Evolutionary conservation across 805 yeast genomes (phyloP).

Genomic region (Candida ipomoeae): DNA sequence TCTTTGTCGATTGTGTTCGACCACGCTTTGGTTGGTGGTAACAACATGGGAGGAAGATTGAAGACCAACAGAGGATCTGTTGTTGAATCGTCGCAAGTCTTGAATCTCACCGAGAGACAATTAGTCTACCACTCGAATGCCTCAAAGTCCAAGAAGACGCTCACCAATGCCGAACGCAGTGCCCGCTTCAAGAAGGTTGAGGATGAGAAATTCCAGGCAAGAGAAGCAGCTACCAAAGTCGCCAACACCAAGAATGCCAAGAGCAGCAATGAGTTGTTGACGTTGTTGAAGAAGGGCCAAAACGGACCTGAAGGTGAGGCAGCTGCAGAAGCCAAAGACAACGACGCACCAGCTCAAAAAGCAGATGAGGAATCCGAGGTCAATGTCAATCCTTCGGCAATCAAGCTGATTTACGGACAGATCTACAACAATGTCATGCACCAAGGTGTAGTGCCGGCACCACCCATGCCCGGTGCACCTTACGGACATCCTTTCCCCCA

Average conservation of each 20-base stretch:
- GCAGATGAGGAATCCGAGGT: slow-evolving; percentile 15
- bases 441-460: slow-evolving; percentile 25
- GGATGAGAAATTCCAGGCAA: slow-evolving; percentile 1
- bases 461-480: slow-evolving; percentile 7
- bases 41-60: slow-evolving; percentile 72
- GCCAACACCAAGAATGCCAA: slow-evolving; percentile 19
- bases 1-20: slow-evolving; percentile 82
- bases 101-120: slow-evolving; percentile 74
- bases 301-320: slow-evolving; percentile 14
- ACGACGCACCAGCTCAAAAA: neutral
- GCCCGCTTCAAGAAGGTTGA: slow-evolving; percentile 10
- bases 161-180: slow-evolving; percentile 20
- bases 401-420: slow-evolving; percentile 41
- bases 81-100: slow-evolving; percentile 73
- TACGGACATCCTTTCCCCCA: neutral
- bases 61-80: slow-evolving; percentile 77
- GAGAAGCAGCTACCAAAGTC: slow-evolving; percentile 9
- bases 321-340: neutral
- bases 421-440: slow-evolving; percentile 41
- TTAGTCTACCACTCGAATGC: slow-evolving; percentile 72
- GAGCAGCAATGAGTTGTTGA: slow-evolving; percentile 29
- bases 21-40: slow-evolving; percentile 75
- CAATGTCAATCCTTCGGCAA: slow-evolving; percentile 26
- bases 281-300: slow-evolving; percentile 24
- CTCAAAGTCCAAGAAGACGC: slow-evolving; percentile 38